Percentiles rank a stretch among this genome's conserved stretches.
Conservation (phyloP, 2,329 filamentous ascomycete genomes). For the Cordyceps cicadae region DNA sequence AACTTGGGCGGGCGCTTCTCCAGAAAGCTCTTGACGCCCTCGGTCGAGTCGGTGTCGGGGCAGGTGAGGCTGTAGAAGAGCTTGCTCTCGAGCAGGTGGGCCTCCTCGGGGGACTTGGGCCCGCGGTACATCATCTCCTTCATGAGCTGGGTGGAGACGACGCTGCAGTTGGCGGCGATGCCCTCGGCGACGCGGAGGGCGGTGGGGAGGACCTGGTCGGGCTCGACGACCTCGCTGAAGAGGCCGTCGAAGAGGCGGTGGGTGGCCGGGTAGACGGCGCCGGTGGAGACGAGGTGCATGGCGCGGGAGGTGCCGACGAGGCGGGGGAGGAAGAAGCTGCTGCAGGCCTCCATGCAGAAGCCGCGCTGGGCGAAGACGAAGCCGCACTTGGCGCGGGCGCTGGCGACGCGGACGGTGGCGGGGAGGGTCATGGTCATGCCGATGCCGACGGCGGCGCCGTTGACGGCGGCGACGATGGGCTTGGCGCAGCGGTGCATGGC, state of each 20-base stretch:
- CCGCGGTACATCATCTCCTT: slow-evolving; percentile 61
- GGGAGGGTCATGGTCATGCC: slow-evolving; percentile 56
- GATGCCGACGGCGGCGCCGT: slow-evolving; percentile 51
- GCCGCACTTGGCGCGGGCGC: slow-evolving; percentile 55
- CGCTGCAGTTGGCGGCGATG: slow-evolving; percentile 57
- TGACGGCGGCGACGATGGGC: slow-evolving; percentile 50
- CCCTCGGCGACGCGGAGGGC: slow-evolving; percentile 60
- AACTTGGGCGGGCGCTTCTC: slow-evolving; percentile 60
- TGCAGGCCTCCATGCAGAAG: slow-evolving; percentile 63
- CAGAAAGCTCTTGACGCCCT: slow-evolving; percentile 61
- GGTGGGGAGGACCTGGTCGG: slow-evolving; percentile 52
- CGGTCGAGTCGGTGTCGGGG: slow-evolving; percentile 49
- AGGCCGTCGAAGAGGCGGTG: slow-evolving; percentile 48
- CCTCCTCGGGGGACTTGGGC: slow-evolving; percentile 53
- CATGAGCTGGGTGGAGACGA: slow-evolving; percentile 57
- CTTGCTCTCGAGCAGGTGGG: slow-evolving; percentile 61
- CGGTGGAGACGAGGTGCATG: slow-evolving; percentile 59
- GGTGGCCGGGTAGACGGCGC: slow-evolving; percentile 46
- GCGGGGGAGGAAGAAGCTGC: slow-evolving; percentile 62
- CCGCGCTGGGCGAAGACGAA: slow-evolving; percentile 67
- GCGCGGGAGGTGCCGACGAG: slow-evolving; percentile 58
- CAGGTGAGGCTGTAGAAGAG: slow-evolving; percentile 53
- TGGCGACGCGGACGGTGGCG: slow-evolving; percentile 44
- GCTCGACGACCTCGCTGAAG: slow-evolving; percentile 57
- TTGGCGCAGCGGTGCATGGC: slow-evolving; percentile 50